These are phyloP conservation scores for Coelastrella sp. DNA, from an alignment of 139 green algal species.

Conservation along the genomic window DNA sequence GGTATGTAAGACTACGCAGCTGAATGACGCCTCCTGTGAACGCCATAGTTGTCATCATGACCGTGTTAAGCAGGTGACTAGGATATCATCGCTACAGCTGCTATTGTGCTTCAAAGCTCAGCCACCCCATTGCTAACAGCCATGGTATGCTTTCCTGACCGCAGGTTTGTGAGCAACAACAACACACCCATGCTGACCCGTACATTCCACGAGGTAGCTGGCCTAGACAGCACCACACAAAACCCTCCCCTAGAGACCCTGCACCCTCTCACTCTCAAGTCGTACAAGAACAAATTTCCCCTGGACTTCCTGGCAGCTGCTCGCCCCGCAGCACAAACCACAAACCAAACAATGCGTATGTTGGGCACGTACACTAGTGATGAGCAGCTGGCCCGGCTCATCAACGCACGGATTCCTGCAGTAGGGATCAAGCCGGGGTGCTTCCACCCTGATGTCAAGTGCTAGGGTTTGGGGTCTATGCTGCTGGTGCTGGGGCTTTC, in stretches of 20 bases:
- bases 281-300: slow-evolving; percentile 35
- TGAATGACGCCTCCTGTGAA: no score
- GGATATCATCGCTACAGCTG: no score
- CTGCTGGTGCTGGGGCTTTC: no score
- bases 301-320: slow-evolving; percentile 39
- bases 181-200: slow-evolving; percentile 22
- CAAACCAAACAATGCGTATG: slow-evolving; percentile 43
- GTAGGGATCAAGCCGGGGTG: background rate
- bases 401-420: slow-evolving; percentile 12
- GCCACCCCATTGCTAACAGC: no score
- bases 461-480: background rate
- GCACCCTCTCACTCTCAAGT: slow-evolving; percentile 43
- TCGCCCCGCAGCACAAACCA: slow-evolving; percentile 31
- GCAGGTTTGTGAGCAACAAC: slow-evolving; percentile 42
- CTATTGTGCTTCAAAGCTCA: no score
- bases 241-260: background rate
- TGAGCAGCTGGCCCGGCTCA: background rate
- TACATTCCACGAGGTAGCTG: background rate
- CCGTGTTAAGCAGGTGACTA: no score
- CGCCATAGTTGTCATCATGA: no score
- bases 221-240: background rate
- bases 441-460: slow-evolving; percentile 5
- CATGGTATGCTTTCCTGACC: background rate
- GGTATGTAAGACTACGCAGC: no score
- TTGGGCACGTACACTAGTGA: slow-evolving; percentile 48